A percentile compares a stretch with the other conserved stretches of the same genome.
Conservation (phyloP, 1,284 basidiomycete genomes). For the Marasmius sp. region DNA sequence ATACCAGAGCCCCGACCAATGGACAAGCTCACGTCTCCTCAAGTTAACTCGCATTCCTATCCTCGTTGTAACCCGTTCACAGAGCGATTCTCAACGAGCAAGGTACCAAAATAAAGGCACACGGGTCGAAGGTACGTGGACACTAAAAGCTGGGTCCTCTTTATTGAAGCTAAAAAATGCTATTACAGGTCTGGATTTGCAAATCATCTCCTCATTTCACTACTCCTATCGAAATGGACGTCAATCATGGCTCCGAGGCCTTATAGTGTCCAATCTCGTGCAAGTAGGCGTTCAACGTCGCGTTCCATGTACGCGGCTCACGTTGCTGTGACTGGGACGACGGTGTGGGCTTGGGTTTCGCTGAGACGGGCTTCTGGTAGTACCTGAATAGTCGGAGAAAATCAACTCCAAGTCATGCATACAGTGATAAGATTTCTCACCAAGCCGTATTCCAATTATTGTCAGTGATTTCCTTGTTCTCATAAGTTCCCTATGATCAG, state of each 20-base stretch:
- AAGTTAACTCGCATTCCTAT: no score
- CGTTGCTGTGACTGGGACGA: background rate
- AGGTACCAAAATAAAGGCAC: no score
- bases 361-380: constrained; percentile 2
- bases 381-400: background rate
- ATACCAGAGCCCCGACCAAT: no score
- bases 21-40: no score
- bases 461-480: constrained; percentile 3
- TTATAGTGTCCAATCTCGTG: background rate
- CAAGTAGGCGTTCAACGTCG: background rate
- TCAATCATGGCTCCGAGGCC: background rate
- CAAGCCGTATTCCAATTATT: constrained; percentile 4
- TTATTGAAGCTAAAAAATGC: no score
- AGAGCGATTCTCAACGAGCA: no score
- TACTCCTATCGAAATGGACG: no score
- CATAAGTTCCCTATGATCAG: background rate
- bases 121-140: no score
- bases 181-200: no score
- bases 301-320: background rate
- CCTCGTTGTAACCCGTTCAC: no score
- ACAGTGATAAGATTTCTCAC: background rate
- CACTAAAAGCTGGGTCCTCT: no score
- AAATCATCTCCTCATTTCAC: no score
- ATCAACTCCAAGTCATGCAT: background rate
- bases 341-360: background rate